Evolutionary conservation across 1,284 basidiomycete genomes (phyloP), one percentile per base, ranked within the genome.

Genomic region (Anthracocystis setariae): DNA sequence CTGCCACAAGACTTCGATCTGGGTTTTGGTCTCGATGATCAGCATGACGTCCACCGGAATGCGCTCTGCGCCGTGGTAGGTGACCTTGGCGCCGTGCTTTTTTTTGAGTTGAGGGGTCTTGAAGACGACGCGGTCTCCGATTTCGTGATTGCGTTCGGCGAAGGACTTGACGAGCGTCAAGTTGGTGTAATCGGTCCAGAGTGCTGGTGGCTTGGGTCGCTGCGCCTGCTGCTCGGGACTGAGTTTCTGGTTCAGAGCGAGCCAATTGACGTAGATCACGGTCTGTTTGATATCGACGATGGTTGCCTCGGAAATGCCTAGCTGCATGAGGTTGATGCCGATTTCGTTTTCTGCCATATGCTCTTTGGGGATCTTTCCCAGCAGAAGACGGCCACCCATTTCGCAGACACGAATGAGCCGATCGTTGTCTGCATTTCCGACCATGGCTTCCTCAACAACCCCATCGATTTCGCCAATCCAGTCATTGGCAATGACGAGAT

Each of bases 1-100:
- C 85, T 96, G 94, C 94, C 94, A 97, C 17, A 94, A 82, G 27
- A 96, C 86, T n/a, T 87, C 86, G 27, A 92, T 85, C 12, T 84
- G 86, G 10, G 91, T 91, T 54, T 87, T 85, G 8, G 90, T 91
- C 82, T 91, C 89, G 40, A 86, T 86, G 44, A 95, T 89, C 37
- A 65, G 46, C 64, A 75, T 64, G 9, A 58, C 73, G 13, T 67
- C 59, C 43, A 77, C 65, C 12, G 68, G 53, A n/a, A 62, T 21
- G 13, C 56, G 46, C 13, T 71, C 48, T 23, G 37, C 39, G 3
- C 73, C 73, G 39, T 78, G 65, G 20, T 59, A 47, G 9, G 61
- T 66, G 23, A 46, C 23, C 21, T 73, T 59, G 38, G 66, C 59
- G 8, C 70, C 70, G 35, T 77, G 51, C 68, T 74, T 55, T 35